Evolutionary conservation across 164 flowering plant genomes (phyloP), one percentile per base, ranked within the genome.

Genomic region (Magnolia changhungtana): DNA sequence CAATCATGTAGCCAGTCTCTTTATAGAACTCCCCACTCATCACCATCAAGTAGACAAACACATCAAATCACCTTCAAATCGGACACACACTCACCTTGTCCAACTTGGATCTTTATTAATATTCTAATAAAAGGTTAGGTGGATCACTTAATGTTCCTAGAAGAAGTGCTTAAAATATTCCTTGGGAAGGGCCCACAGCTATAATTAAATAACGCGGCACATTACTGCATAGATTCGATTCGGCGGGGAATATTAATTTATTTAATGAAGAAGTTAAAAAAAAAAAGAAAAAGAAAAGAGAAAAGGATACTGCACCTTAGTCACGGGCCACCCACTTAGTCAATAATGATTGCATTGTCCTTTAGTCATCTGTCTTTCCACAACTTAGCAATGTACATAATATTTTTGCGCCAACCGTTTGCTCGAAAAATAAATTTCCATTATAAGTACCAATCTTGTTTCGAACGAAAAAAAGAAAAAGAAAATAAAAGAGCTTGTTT

Each of bases 141-240:
- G 27, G 55, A 64, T 65, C 61, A 66, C 59, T 24, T 24, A 65
- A 49, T 65, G 67, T 72, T 67, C 73, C 37, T 45, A 63, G 63
- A 61, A 19, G 2, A 76, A 14, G 29, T 37, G 45, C n/a, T 27
- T 58, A 24, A 49, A 27, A 45, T n/a, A 74, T 74, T 50, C 70
- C 51, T 23, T 74, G 52, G 13, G 50, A 63, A 27, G 81, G 76
- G 27, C 76, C 82, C 63, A 75, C 76, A 63, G n/a, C 7, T 52
- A 50, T 68, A 67, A 37, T 50, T 58, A 45, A 45, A 78, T 63
- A 75, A 66, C 49, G 67, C 45, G 7, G 45, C 76, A 72, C 79
- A 80, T 68, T 80, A 72, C 52, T 70, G 76, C 72, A 76, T 80
- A 81, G 79, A 81, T 83, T 85, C 87, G 80, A 74, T 73, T 64